Base-by-base conservation (phyloP, 2,329 filamentous ascomycete species). In the Monosporascus sp. region DNA sequence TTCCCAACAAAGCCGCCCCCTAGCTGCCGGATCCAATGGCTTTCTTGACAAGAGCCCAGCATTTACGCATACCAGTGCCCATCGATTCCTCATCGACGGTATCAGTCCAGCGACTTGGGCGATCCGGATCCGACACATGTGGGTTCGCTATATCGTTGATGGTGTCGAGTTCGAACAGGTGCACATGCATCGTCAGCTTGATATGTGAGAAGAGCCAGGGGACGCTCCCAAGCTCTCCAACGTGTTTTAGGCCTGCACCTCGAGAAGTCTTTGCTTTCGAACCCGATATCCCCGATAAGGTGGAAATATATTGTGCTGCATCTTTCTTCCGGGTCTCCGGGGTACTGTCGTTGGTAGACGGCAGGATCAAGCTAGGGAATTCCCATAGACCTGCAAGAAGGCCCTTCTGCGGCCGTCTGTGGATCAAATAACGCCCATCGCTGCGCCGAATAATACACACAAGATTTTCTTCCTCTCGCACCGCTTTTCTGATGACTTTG, bases 181-280 rank as follows among this genome's bases (percentile, higher is more conserved):
- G 77, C 3, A 83, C 79, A 55, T 82, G 78, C 80, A 82, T 83
- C 1, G 74, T 78, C 57, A 82, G 63, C 64, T 75, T 78, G 1
- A 84, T 63, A 52, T 84, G 80, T 1, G 80, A 82, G 56, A 82
- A 83, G 7, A 78, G 63, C 80, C 80, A 84, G 0, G 79, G 79
- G 14, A 83, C 74, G 44, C 68, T 77, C 0, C 76, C 80, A n/a
- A 82, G 56, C 35, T 79, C 76, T 0, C 65, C 65, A 0, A 68
- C 56, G 44, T 76, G 63, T 47, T 66, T 70, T 19, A 71, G 41
- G 8, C 41, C 46, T 16, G 20, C 48, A 8, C 38, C 43, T 31
- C 37, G 49, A 17, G n/a, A 48, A 19, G 41, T 49, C 14, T 54
- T 46, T 2, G 48, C 41, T 27, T 51, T 50, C 19, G 56, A 53